Evolutionary conservation across 1,139 yeast genomes (phyloP).

Genomic region (Candida sp.): DNA sequence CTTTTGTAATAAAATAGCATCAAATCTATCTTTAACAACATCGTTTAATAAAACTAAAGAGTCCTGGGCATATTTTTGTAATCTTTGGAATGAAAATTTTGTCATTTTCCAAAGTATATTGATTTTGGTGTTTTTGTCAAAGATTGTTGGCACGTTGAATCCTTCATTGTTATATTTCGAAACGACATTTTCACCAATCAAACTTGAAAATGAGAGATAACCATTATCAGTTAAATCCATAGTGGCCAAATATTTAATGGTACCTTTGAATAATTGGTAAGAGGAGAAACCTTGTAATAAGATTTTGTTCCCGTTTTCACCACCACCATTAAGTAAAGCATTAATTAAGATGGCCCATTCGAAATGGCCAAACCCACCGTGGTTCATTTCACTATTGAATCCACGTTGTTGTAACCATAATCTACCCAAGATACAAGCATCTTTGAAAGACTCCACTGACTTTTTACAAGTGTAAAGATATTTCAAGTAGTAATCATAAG

Average conservation of each 20-base stretch:
- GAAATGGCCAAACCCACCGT: conserved; percentile 90
- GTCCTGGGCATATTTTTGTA: conserved; percentile 65
- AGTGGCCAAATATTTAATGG: conserved; percentile 75
- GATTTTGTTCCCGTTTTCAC: conserved; percentile 68
- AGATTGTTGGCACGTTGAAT: conserved; percentile 69
- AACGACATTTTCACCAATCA: conserved; percentile 43
- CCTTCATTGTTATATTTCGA: conserved; percentile 58
- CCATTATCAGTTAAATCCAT: conserved; percentile 62
- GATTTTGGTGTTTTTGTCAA: conserved; percentile 70
- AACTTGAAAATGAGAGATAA: conserved; percentile 63
- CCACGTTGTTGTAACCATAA: conserved; percentile 92
- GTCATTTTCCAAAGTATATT: conserved; percentile 85
- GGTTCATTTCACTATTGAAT: conserved; percentile 55
- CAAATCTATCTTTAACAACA: conserved; percentile 80
- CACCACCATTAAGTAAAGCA: conserved; percentile 83
- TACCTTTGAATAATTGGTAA: conserved; percentile 89
- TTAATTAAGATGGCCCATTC: conserved; percentile 85
- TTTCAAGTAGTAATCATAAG: conserved; percentile 68
- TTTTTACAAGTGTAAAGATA: conserved; percentile 74
- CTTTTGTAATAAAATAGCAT: conserved; percentile 72
- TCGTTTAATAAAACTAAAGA: conserved; percentile 72
- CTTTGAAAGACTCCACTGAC: conserved; percentile 78
- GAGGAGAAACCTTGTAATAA: conserved; percentile 86
- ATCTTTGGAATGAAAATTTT: conserved; percentile 55
- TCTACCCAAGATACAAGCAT: conserved; percentile 84